phyloP scores from a whole-genome alignment of 257 asterid genomes.

The Pogostemon cablin region DNA sequence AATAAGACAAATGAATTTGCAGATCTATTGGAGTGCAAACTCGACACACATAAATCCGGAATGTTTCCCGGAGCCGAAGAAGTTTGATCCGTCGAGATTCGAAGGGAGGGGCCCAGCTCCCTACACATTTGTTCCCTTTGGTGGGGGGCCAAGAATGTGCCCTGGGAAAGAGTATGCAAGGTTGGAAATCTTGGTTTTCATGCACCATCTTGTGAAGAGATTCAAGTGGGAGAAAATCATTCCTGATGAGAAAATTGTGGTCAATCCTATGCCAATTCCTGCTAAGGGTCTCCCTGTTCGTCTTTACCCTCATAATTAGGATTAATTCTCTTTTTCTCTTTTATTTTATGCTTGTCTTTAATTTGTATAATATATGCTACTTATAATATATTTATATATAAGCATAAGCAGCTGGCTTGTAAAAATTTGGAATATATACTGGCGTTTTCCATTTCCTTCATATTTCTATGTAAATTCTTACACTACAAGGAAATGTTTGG shows the following conservation, averaged over 20 bases:
- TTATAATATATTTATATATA: too few species aligned
- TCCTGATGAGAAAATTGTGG: slow-evolving; percentile 50
- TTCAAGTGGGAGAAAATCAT: slow-evolving; percentile 42
- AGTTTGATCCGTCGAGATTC: slow-evolving; percentile 48
- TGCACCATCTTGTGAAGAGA: slow-evolving; percentile 51
- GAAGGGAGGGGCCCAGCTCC: slow-evolving; percentile 53
- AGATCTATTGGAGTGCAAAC: slow-evolving; percentile 56
- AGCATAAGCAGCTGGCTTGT: too few species aligned
- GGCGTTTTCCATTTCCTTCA: too few species aligned
- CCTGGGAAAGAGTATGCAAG: slow-evolving; percentile 54
- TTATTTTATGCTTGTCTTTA: too few species aligned
- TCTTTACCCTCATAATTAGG: slow-evolving; percentile 38
- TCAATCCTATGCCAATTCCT: slow-evolving; percentile 53
- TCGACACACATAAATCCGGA: slow-evolving; percentile 46
- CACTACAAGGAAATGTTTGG: too few species aligned
- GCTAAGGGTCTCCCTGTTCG: slow-evolving; percentile 53
- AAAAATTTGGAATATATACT: too few species aligned
- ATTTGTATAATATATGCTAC: too few species aligned
- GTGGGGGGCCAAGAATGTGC: slow-evolving; percentile 55
- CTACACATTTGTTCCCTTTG: slow-evolving; percentile 50
- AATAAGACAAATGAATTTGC: neutral
- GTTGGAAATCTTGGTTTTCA: slow-evolving; percentile 48
- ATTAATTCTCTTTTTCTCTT: too few species aligned
- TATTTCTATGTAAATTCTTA: too few species aligned
- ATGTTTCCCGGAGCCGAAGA: slow-evolving; percentile 39